Conservation (phyloP, 2,329 filamentous ascomycete genomes). For the Phoma herbarum region DNA sequence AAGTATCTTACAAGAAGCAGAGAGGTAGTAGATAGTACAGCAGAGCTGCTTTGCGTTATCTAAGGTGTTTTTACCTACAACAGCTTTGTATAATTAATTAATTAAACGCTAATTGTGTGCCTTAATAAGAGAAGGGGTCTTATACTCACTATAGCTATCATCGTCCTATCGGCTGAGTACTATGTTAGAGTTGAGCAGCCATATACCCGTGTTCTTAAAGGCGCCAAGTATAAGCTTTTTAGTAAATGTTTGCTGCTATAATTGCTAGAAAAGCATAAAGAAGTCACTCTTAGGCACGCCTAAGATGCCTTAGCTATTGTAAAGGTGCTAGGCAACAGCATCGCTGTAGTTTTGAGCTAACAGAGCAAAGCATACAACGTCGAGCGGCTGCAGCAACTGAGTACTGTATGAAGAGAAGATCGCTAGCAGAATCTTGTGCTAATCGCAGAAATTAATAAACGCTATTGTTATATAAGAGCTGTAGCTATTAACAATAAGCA, state of each 20-base stretch:
- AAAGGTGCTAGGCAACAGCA: not conserved
- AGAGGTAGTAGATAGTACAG: not conserved
- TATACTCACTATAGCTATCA: not conserved
- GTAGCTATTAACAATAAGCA: not conserved
- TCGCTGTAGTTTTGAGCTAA: not conserved
- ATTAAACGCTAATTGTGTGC: not conserved
- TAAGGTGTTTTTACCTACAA: slow-evolving; percentile 2
- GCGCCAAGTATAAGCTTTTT: slow-evolving; percentile 4
- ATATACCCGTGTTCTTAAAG: not conserved
- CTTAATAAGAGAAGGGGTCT: not conserved
- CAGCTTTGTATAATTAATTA: not conserved
- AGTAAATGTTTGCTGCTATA: not conserved
- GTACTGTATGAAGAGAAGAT: not conserved
- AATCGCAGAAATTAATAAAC: not conserved
- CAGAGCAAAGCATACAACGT: slow-evolving; percentile 2
- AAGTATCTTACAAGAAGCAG: slow-evolving; percentile 1
- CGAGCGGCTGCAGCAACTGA: not conserved
- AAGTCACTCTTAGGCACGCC: slow-evolving; percentile 1
- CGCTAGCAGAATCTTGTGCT: not conserved
- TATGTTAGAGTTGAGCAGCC: not conserved
- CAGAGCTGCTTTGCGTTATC: slow-evolving; percentile 1
- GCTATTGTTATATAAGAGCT: not conserved
- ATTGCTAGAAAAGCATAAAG: not conserved
- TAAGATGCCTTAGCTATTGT: not conserved
- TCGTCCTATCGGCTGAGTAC: not conserved